phyloP scores from a whole-genome alignment of 2,329 filamentous ascomycete genomes.

The Helicocarpus griseus region DNA sequence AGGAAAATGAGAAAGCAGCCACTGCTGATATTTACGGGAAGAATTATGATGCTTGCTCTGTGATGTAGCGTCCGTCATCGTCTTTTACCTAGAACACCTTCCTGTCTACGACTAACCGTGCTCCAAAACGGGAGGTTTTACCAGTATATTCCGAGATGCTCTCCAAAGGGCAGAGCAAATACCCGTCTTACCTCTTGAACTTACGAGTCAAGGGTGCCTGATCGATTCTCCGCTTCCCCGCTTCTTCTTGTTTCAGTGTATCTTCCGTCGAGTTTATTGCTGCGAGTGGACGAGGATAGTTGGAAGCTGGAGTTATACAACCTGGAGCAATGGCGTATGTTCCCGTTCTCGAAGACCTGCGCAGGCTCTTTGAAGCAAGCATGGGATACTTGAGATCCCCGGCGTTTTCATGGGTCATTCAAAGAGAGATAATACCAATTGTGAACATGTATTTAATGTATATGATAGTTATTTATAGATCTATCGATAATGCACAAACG shows the following conservation, averaged over 20 bases:
- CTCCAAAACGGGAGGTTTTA: too few species aligned
- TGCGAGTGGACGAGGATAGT: background rate
- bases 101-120: too few species aligned
- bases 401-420: too few species aligned
- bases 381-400: too few species aligned
- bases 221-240: background rate
- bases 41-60: conserved; percentile 40
- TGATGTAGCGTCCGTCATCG: conserved; percentile 8
- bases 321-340: background rate
- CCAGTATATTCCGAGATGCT: too few species aligned
- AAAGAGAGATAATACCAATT: too few species aligned
- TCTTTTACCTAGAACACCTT: too few species aligned
- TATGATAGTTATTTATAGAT: too few species aligned
- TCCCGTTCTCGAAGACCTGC: background rate
- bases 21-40: conserved; percentile 63
- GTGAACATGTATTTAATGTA: too few species aligned
- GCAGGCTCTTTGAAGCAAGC: background rate
- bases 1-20: conserved; percentile 65
- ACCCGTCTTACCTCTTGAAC: background rate
- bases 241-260: too few species aligned
- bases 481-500: too few species aligned
- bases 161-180: background rate
- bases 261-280: background rate
- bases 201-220: background rate
- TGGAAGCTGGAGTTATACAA: background rate